Base-by-base conservation (phyloP, 2,329 filamentous ascomycete species). In the Exophiala sp. region DNA sequence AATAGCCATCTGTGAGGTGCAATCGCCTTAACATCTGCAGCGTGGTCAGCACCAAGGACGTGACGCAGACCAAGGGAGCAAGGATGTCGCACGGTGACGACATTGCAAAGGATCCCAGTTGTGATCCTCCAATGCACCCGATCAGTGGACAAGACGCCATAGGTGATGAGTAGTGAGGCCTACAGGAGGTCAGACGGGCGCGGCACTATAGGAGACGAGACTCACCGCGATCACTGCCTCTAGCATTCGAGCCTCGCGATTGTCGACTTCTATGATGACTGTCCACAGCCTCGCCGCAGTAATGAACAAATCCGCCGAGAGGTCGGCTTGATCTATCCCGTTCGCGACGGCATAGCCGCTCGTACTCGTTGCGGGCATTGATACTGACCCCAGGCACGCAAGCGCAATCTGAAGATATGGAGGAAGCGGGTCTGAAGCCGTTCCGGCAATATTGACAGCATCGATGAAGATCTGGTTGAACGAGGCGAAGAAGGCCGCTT, bases 251-350 rank as follows among this genome's bases (percentile, higher is more conserved):
- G 52, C 39, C 40, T 54, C 52, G 16, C 52, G 39, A 21, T 54
- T 54, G 35, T 54, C 52, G 21, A 54, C 52, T 21, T 54, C 52
- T 24, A 54, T 36, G 35, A 54, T 47, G 29, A 54, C 52, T 7
- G 40, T 32, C 52, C 52, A 54, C 20, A 54, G 40, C 3, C 38
- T 45, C 10, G 16, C 3, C 5, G 39, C 45, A n/a, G 52, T 46
- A 16, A 44, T 3, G 14, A 54, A 54, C 11, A 54, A 35, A 8
- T 10, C 35, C n/a, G 39, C 39, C 8, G 52, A n/a, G 16, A 49
- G 33, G 9, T 49, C 52, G 32, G 40, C 33, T 32, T 43, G 39
- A 24, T 29, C 32, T 6, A 39, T 51, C 9, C 47, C 47, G 11
- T 41, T 32, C 41, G 47, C 14, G 11, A 36, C 29, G 11, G 47